Evolutionary conservation across 2,329 filamentous ascomycete genomes (phyloP).

Genomic region (Cryphonectria carpinicola): DNA sequence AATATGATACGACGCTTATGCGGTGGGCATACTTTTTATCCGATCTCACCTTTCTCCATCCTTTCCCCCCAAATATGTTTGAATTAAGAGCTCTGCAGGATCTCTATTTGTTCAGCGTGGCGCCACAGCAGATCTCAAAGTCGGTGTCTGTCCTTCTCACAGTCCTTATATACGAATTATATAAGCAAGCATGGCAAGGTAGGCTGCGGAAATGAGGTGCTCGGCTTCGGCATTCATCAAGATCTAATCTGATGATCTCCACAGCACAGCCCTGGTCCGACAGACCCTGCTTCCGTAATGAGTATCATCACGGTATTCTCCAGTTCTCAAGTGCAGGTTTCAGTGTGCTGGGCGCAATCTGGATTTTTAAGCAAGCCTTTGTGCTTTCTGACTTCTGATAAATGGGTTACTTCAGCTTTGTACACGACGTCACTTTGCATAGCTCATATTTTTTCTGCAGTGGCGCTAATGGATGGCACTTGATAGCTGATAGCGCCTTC

Average conservation of each 20-base stretch:
- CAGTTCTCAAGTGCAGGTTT: neutral
- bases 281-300: neutral
- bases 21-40: neutral
- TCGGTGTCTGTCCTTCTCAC: neutral
- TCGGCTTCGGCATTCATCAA: neutral
- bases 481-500: neutral
- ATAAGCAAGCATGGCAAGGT: neutral
- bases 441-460: neutral
- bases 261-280: neutral
- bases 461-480: neutral
- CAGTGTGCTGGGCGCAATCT: neutral
- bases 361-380: neutral
- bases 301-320: neutral
- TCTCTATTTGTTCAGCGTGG: neutral
- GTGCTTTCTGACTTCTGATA: neutral
- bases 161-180: neutral
- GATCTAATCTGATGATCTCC: neutral
- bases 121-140: neutral
- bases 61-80: too few species aligned
- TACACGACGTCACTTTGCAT: neutral
- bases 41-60: neutral
- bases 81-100: neutral
- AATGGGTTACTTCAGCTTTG: neutral
- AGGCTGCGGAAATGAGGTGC: constrained; percentile 7
- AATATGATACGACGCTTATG: neutral